A percentile compares a stretch with the other conserved stretches of the same genome.
phyloP scores from a whole-genome alignment of 306 rosid species.

The Rosa persica region DNA sequence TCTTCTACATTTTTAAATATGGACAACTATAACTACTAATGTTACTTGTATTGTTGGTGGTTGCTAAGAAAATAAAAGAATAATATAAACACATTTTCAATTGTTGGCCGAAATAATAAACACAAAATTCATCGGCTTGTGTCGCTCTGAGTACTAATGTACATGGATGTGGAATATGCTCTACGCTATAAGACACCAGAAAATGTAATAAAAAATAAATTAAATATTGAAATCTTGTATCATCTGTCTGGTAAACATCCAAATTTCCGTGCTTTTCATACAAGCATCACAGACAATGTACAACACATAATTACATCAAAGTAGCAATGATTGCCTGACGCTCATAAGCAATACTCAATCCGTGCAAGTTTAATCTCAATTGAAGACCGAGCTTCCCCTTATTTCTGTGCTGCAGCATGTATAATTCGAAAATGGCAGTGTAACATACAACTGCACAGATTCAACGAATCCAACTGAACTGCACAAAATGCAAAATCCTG shows the following conservation, averaged over 20 bases:
- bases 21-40: neutral
- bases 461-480: slow-evolving; percentile 4
- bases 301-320: slow-evolving; percentile 8
- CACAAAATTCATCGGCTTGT: neutral
- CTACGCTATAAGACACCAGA: neutral
- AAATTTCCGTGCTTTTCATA: neutral
- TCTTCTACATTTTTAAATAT: neutral
- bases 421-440: neutral
- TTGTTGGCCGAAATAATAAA: neutral
- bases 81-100: neutral
- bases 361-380: neutral
- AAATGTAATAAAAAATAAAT: neutral
- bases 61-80: neutral
- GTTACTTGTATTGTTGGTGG: neutral
- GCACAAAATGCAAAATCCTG: neutral
- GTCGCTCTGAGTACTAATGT: neutral
- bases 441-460: slow-evolving; percentile 9
- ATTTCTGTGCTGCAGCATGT: neutral
- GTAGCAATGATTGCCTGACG: neutral
- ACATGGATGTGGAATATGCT: neutral
- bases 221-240: neutral
- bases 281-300: neutral
- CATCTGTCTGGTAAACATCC: neutral
- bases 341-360: neutral
- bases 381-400: slow-evolving; percentile 3